phyloP scores from a whole-genome alignment of 2,329 filamentous ascomycete species.

The Calonectria fujianensis region DNA sequence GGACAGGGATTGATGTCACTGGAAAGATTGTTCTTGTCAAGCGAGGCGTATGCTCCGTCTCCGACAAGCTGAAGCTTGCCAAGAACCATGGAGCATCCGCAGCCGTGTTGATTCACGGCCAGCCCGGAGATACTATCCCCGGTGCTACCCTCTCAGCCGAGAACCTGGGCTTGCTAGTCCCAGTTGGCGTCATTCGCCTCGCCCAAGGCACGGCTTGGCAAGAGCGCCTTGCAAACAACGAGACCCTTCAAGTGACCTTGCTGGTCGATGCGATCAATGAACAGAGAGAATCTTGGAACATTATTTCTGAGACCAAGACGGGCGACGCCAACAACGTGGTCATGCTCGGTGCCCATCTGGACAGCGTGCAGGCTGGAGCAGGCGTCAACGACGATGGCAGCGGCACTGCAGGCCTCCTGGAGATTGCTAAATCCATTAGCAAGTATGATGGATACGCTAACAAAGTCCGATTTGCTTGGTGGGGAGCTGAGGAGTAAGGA shows the following conservation, averaged over 20 bases:
- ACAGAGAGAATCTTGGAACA: constrained; percentile 62
- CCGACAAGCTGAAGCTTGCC: constrained; percentile 66
- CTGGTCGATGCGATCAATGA: constrained; percentile 62
- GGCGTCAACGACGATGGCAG: constrained; percentile 66
- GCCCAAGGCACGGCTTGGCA: constrained; percentile 62
- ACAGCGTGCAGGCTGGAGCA: constrained; percentile 63
- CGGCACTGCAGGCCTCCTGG: constrained; percentile 62
- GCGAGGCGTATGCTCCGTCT: constrained; percentile 65
- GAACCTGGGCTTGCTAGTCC: constrained; percentile 60
- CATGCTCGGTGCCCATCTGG: constrained; percentile 65
- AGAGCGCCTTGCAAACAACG: constrained; percentile 57
- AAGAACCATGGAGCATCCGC: constrained; percentile 64
- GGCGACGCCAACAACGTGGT: constrained; percentile 65
- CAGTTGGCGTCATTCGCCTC: constrained; percentile 61
- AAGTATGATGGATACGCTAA: constrained; percentile 63
- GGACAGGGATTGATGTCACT: constrained; percentile 65
- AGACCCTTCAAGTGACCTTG: constrained; percentile 59
- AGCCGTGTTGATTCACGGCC: constrained; percentile 78
- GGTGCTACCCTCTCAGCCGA: constrained; percentile 72
- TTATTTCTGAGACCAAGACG: constrained; percentile 65
- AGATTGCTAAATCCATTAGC: constrained; percentile 61
- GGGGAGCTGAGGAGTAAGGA: constrained; percentile 64
- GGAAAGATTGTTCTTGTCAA: constrained; percentile 68
- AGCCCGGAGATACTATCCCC: constrained; percentile 64
- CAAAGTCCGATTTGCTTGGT: constrained; percentile 67